A percentile compares a stretch with the other conserved stretches of the same genome.
phyloP scores from a whole-genome alignment of 148 eudicot species.

The Rhododendron vialii region DNA sequence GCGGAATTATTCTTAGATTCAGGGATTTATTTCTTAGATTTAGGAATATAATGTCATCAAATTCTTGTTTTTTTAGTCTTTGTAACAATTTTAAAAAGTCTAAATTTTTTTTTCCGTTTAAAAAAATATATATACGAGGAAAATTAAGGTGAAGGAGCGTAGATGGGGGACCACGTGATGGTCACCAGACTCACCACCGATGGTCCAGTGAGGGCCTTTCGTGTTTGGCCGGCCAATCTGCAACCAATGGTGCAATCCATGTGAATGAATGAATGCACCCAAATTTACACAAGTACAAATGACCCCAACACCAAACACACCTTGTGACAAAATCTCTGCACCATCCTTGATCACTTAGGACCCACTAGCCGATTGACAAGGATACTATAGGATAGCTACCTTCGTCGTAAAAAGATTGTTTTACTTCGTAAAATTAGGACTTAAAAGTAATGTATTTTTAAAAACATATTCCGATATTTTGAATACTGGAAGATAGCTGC shows the following conservation, averaged over 20 bases:
- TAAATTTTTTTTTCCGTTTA: too few relatives aligned
- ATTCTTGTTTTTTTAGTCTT: too few relatives aligned
- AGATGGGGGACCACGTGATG: neutral
- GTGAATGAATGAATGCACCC: neutral
- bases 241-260: neutral
- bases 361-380: neutral
- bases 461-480: too few relatives aligned
- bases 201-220: neutral
- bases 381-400: neutral
- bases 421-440: too few relatives aligned
- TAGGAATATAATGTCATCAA: too few relatives aligned
- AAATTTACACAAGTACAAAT: neutral
- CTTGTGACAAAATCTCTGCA: neutral
- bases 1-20: too few relatives aligned
- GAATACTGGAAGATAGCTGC: too few relatives aligned
- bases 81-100: too few relatives aligned
- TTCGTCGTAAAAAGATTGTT: too few relatives aligned
- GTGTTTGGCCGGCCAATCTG: slow-evolving; percentile 2
- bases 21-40: too few relatives aligned
- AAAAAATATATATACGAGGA: neutral
- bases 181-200: neutral
- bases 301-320: neutral
- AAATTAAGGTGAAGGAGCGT: neutral
- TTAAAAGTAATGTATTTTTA: too few relatives aligned
- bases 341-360: neutral